Evolutionary conservation across 208 protist species (phyloP).

Genomic region (Giardia duodenalis): DNA sequence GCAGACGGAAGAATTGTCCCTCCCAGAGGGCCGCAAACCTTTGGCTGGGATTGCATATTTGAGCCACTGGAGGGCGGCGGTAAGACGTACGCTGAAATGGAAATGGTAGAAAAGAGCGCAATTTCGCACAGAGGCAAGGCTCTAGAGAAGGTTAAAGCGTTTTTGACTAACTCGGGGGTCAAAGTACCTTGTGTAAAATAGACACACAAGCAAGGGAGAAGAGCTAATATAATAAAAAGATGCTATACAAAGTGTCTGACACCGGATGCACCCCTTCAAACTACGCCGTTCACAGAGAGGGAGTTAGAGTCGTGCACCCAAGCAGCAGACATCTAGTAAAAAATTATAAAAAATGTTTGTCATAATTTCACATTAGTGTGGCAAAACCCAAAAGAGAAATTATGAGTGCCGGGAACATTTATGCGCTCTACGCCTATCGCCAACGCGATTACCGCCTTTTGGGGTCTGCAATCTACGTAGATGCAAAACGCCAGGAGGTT

Average conservation of each 20-base stretch:
- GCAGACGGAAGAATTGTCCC: background rate
- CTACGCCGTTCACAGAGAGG: too few species aligned
- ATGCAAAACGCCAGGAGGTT: background rate
- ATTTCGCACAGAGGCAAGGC: slow-evolving; percentile 4
- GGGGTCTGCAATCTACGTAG: background rate
- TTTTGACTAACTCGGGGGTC: too few species aligned
- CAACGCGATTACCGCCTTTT: background rate
- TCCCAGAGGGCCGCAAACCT: background rate
- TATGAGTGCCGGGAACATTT: background rate
- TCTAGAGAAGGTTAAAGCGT: background rate
- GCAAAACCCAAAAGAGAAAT: too few species aligned
- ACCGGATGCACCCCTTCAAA: too few species aligned
- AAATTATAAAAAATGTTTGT: too few species aligned
- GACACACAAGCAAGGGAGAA: too few species aligned
- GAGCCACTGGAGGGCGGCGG: background rate
- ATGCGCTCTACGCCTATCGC: background rate
- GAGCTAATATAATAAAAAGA: too few species aligned
- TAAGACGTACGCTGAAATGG: background rate
- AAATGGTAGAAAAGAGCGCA: background rate
- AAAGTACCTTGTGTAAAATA: too few species aligned
- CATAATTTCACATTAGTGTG: too few species aligned
- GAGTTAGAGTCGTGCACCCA: too few species aligned
- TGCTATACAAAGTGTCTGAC: too few species aligned
- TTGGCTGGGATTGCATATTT: slow-evolving; percentile 5
- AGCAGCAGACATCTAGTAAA: too few species aligned